Base-by-base conservation (phyloP, 768 basidiomycete species). In the Trametes cubensis region DNA sequence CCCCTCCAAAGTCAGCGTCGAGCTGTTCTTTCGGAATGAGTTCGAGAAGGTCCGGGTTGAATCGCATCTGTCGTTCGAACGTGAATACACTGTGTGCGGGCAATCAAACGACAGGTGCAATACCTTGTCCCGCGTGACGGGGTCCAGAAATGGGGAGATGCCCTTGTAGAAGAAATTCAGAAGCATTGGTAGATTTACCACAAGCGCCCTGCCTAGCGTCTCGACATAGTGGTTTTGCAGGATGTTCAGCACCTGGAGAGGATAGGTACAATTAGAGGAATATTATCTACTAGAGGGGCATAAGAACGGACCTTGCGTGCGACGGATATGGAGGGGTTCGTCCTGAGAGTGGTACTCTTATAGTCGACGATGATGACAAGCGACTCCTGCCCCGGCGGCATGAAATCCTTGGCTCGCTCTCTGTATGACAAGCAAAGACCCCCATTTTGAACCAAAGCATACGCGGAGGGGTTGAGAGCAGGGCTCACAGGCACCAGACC, bases 181-280 rank as follows among this genome's bases (percentile, higher is more conserved):
- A 13, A 93, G 79, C 65, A 81, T 74, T 4, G 93, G 92, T 26
- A 94, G 85, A 70, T 94, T 93, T 50, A 90, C 85, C 51, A 95
- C 87, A 41, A 94, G 79, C 28, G 90, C 93, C 14, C 91, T 83
- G 30, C 93, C 93, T 44, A 95, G 84, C 5, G 92, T 90, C 73
- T 94, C 92, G 38, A 90, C 89, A 68, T 95, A 95, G 72, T 95
- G 92, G 65, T 92, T 85, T 71, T 94, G 93, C 44, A 95, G 80
- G 68, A 95, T 93, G 58, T 81, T 78, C 21, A 95, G 81, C 6
- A 89, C 87, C 83, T 85, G 46, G 28, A 17, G 13, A 13, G 10
- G 28, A 28, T 7, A 14, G 20, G 21, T 46, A 13, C 34, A 7
- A 34, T 34, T 48, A 14, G 26, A 28, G 28, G n/a, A 28, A 39